phyloP scores from a whole-genome alignment of 164 flowering plant species.

The Berberis thunbergii region DNA sequence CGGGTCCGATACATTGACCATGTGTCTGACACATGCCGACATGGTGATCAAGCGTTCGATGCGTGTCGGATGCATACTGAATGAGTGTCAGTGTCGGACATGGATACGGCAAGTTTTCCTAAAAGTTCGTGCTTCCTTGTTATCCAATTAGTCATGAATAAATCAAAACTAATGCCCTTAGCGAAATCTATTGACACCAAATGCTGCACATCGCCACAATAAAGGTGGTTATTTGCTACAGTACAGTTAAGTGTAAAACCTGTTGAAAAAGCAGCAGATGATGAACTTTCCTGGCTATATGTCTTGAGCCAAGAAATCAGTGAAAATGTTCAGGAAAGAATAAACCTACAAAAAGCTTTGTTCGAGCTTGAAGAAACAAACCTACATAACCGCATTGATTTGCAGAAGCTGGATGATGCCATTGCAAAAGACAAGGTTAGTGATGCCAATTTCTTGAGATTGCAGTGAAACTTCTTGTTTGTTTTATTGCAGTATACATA shows the following conservation, averaged over 20 bases:
- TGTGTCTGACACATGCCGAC: no score
- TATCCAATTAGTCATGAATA: no score
- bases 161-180: no score
- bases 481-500: neutral
- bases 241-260: conserved; percentile 54
- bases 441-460: neutral
- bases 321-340: conserved; percentile 90
- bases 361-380: conserved; percentile 89
- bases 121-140: no score
- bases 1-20: no score
- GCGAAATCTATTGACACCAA: no score
- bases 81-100: no score
- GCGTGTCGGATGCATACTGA: no score
- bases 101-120: no score
- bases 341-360: conserved; percentile 81
- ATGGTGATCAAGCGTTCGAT: no score
- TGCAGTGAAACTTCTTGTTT: neutral
- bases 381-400: conserved; percentile 64
- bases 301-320: conserved; percentile 66
- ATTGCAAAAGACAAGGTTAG: conserved; percentile 75
- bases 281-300: conserved; percentile 77
- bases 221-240: conserved; percentile 35
- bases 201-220: no score
- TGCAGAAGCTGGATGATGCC: conserved; percentile 81
- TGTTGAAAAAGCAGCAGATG: conserved; percentile 57